Conservation (phyloP, 1,284 basidiomycete genomes). For the Peniophora sp. region DNA sequence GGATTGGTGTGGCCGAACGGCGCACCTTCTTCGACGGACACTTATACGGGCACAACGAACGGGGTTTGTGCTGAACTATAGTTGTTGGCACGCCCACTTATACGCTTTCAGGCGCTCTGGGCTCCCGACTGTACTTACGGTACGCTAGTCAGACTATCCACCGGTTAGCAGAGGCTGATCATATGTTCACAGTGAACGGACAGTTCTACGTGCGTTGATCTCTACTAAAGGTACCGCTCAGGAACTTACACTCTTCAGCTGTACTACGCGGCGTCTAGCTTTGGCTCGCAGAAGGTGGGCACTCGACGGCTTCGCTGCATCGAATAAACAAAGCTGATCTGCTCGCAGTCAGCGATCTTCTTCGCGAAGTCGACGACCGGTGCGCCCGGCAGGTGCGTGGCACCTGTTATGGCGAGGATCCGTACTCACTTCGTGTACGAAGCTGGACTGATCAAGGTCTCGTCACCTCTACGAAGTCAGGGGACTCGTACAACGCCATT, state of each 20-base stretch:
- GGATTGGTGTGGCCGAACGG: constrained; percentile 45
- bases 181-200: constrained; percentile 18
- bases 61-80: constrained; percentile 24
- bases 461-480: constrained; percentile 33
- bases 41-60: constrained; percentile 40
- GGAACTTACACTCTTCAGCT: constrained; percentile 18
- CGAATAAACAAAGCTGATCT: neutral
- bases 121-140: constrained; percentile 44
- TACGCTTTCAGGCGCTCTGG: constrained; percentile 30
- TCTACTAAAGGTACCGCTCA: neutral
- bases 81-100: neutral
- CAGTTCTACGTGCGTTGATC: constrained; percentile 32
- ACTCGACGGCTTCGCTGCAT: neutral
- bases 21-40: constrained; percentile 36
- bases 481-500: constrained; percentile 46
- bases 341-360: constrained; percentile 36
- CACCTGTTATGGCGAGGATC: constrained; percentile 3
- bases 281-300: constrained; percentile 39
- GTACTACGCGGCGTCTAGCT: constrained; percentile 36
- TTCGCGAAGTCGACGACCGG: constrained; percentile 40
- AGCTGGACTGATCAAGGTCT: constrained; percentile 41
- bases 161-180: too few relatives aligned
- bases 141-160: too few relatives aligned
- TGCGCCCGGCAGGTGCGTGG: constrained; percentile 23
- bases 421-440: constrained; percentile 18